These are phyloP conservation scores for Penicillium sp. DNA, from an alignment of 2,329 filamentous ascomycete genomes.

Conservation along the genomic window DNA sequence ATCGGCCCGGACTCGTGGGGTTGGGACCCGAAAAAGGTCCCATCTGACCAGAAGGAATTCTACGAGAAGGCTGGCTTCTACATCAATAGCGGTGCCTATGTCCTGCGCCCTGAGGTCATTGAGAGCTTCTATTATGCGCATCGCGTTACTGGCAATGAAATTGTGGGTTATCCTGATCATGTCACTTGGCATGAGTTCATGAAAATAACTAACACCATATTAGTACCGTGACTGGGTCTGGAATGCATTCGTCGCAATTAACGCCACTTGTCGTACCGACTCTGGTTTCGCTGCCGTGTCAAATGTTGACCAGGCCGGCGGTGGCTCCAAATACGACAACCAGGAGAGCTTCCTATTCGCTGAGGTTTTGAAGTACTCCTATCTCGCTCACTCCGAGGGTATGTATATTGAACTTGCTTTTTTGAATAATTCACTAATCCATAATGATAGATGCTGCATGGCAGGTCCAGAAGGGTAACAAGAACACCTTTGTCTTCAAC, in stretches of 20 bases:
- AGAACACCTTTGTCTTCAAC: slow-evolving; percentile 65
- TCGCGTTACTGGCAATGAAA: slow-evolving; percentile 72
- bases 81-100: slow-evolving; percentile 64
- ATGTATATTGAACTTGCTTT: slow-evolving; percentile 5
- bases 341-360: slow-evolving; percentile 90
- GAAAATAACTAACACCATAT: slow-evolving; percentile 10
- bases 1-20: slow-evolving; percentile 77
- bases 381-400: slow-evolving; percentile 66
- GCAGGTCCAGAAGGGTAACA: slow-evolving; percentile 55
- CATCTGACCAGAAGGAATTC: slow-evolving; percentile 58
- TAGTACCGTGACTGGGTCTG: slow-evolving; percentile 82
- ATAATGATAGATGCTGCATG: slow-evolving; percentile 58
- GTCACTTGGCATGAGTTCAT: not conserved
- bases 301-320: slow-evolving; percentile 67
- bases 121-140: slow-evolving; percentile 89
- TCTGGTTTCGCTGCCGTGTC: slow-evolving; percentile 69
- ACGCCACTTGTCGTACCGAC: slow-evolving; percentile 63
- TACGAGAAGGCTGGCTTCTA: slow-evolving; percentile 74
- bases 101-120: slow-evolving; percentile 78
- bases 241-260: slow-evolving; percentile 74
- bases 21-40: slow-evolving; percentile 61
- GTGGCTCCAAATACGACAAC: slow-evolving; percentile 68
- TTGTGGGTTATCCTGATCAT: slow-evolving; percentile 36
- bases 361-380: slow-evolving; percentile 84
- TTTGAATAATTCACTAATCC: slow-evolving; percentile 7